Percentiles rank a stretch among this genome's conserved stretches.
These are phyloP conservation scores for Tetrapyrgos nigripes DNA, from an alignment of 1,284 basidiomycete species.

Conservation along the genomic window DNA sequence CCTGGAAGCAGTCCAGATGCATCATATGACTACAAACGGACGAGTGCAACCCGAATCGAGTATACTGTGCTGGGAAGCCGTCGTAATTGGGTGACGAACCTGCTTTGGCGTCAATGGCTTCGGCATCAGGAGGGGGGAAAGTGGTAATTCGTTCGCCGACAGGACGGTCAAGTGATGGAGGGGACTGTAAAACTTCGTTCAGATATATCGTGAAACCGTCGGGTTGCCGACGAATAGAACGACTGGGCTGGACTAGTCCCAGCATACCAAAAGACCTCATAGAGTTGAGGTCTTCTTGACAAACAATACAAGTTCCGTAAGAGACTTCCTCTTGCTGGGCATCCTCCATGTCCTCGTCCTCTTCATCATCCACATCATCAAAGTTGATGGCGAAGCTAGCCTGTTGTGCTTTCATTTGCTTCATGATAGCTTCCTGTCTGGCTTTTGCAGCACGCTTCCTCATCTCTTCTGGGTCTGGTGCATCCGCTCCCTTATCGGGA, in stretches of 20 bases:
- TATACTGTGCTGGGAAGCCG: slow-evolving; percentile 75
- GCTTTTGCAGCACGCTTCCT: slow-evolving; percentile 86
- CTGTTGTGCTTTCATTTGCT: slow-evolving; percentile 92
- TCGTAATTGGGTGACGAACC: slow-evolving; percentile 63
- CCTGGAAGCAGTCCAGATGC: slow-evolving; percentile 95
- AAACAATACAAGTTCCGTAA: slow-evolving; percentile 95
- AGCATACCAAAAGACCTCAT: slow-evolving; percentile 86
- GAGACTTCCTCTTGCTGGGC: slow-evolving; percentile 57
- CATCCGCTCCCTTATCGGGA: slow-evolving; percentile 32
- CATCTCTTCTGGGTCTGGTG: slow-evolving; percentile 64
- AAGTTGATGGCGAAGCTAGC: slow-evolving; percentile 83
- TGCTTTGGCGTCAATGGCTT: slow-evolving; percentile 55
- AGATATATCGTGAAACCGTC: slow-evolving; percentile 74
- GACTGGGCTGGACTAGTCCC: slow-evolving; percentile 91
- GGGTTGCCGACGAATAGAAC: slow-evolving; percentile 82
- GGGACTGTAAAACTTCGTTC: slow-evolving; percentile 76
- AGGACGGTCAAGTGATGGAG: slow-evolving; percentile 70
- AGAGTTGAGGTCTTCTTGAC: slow-evolving; percentile 90
- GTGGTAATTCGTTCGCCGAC: slow-evolving; percentile 29
- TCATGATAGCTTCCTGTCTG: slow-evolving; percentile 89
- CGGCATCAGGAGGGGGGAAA: slow-evolving; percentile 63
- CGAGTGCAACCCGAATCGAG: slow-evolving; percentile 85
- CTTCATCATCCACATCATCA: slow-evolving; percentile 71
- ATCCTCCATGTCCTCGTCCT: slow-evolving; percentile 59
- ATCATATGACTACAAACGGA: slow-evolving; percentile 98